Percentiles rank a stretch among this genome's conserved stretches.
Conservation (phyloP, 345 rosid species). For the Noccaea bulbosa region DNA sequence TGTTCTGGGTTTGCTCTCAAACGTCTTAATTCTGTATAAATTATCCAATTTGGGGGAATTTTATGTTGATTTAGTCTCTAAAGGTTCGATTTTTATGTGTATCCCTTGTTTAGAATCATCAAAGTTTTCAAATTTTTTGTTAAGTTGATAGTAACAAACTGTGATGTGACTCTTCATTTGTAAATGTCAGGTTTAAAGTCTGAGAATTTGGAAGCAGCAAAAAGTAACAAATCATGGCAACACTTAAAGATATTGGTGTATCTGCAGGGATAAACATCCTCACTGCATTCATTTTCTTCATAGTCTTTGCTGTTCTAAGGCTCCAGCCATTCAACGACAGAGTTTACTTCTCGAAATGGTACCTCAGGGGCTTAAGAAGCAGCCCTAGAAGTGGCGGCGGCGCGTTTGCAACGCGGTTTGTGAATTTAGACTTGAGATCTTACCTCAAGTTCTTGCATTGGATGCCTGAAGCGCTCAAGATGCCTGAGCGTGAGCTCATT, state of each 20-base stretch:
- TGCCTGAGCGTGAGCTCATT: constrained; percentile 95
- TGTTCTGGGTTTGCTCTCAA: constrained; percentile 23
- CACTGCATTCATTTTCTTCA: constrained; percentile 69
- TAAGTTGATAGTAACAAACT: background rate
- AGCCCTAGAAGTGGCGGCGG: constrained; percentile 63
- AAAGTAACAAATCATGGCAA: constrained; percentile 63
- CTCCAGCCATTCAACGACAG: constrained; percentile 95
- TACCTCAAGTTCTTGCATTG: constrained; percentile 81
- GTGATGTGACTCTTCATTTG: constrained; percentile 14
- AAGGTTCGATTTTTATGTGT: constrained; percentile 30
- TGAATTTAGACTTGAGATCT: constrained; percentile 71
- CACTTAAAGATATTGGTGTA: constrained; percentile 79
- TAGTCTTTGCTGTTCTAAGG: constrained; percentile 79
- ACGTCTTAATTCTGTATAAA: background rate
- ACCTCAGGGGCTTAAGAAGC: constrained; percentile 75
- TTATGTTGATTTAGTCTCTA: constrained; percentile 12
- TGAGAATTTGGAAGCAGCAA: constrained; percentile 15
- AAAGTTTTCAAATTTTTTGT: background rate
- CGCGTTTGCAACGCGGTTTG: constrained; percentile 56
- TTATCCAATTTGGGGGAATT: background rate
- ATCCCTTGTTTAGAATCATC: constrained; percentile 10
- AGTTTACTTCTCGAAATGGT: constrained; percentile 97
- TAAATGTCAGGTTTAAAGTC: constrained; percentile 12
- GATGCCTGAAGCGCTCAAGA: constrained; percentile 91
- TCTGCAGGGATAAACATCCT: constrained; percentile 78